phyloP scores from a whole-genome alignment of 2,329 filamentous ascomycete genomes.

The Cryoendolithus antarcticus region DNA sequence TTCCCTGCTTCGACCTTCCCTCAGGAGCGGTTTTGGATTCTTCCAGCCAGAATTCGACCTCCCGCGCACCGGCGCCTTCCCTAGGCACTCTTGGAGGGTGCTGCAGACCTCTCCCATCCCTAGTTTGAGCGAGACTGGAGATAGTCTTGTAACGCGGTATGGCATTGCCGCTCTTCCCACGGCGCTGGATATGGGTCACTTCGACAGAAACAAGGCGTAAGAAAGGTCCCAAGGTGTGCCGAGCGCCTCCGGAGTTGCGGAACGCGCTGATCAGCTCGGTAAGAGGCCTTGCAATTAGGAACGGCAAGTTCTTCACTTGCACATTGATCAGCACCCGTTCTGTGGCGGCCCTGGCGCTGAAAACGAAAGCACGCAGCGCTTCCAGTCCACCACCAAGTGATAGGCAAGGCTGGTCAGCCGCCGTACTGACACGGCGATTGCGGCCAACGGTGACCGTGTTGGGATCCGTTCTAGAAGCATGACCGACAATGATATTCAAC shows the following conservation, averaged over 20 bases:
- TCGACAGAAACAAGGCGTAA: constrained; percentile 2
- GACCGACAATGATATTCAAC: constrained; percentile 1
- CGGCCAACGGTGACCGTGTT: constrained; percentile 1
- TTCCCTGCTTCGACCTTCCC: no score
- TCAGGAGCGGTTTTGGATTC: no score
- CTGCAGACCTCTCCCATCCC: background rate
- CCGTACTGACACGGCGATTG: constrained; percentile 1
- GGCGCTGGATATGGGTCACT: constrained; percentile 4
- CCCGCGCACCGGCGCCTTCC: constrained; percentile 1
- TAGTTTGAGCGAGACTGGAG: constrained; percentile 2
- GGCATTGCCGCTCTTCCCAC: constrained; percentile 1
- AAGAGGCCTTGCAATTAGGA: constrained; percentile 1
- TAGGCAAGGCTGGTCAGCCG: background rate
- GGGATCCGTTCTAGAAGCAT: background rate
- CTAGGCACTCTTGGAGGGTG: background rate
- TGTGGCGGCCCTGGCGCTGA: constrained; percentile 4
- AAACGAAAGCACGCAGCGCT: constrained; percentile 3
- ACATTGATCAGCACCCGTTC: constrained; percentile 5
- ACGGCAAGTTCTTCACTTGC: constrained; percentile 4
- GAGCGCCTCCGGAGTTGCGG: background rate
- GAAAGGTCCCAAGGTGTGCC: background rate
- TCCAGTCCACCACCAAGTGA: constrained; percentile 1
- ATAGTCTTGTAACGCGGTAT: constrained; percentile 4
- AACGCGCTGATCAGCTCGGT: background rate
- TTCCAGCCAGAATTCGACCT: constrained; percentile 2